phyloP scores from a whole-genome alignment of 1,139 yeast species.

The Maudiozyma humilis region DNA sequence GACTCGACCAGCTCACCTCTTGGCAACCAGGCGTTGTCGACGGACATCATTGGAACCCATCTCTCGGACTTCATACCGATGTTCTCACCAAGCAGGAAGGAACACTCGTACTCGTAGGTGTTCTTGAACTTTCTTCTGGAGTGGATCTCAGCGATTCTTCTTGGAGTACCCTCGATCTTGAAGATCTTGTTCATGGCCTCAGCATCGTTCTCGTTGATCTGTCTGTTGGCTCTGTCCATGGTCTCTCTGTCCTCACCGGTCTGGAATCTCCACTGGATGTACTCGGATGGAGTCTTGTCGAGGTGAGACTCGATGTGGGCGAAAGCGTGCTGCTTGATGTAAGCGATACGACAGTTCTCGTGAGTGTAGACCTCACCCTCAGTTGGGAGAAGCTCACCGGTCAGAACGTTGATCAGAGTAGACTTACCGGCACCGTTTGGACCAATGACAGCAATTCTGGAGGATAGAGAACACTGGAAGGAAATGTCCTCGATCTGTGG shows the following conservation, averaged over 20 bases:
- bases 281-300: conserved; percentile 99
- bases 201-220: conserved; percentile 94
- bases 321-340: conserved; percentile 99
- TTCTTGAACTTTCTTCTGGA: conserved; percentile 99
- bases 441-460: conserved; percentile 99
- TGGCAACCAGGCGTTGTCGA: conserved; percentile 99
- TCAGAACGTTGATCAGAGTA: conserved; percentile 93
- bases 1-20: conserved; percentile 99
- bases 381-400: conserved; percentile 99
- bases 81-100: conserved; percentile 95
- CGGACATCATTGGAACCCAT: conserved; percentile 99
- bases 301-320: conserved; percentile 97
- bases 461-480: conserved; percentile 98
- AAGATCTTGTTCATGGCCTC: conserved; percentile 98
- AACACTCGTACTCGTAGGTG: conserved; percentile 98
- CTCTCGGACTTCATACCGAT: conserved; percentile 98
- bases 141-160: conserved; percentile 92
- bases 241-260: conserved; percentile 99
- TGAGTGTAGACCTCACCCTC: conserved; percentile 97
- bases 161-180: conserved; percentile 96
- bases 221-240: conserved; percentile 99
- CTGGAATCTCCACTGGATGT: conserved; percentile 99
- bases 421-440: conserved; percentile 99
- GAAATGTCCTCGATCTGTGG: conserved; percentile 86
- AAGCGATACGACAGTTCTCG: conserved; percentile 99